Evolutionary conservation across 2,329 filamentous ascomycete genomes (phyloP).

Genomic region (Lasiodiplodia sp.): DNA sequence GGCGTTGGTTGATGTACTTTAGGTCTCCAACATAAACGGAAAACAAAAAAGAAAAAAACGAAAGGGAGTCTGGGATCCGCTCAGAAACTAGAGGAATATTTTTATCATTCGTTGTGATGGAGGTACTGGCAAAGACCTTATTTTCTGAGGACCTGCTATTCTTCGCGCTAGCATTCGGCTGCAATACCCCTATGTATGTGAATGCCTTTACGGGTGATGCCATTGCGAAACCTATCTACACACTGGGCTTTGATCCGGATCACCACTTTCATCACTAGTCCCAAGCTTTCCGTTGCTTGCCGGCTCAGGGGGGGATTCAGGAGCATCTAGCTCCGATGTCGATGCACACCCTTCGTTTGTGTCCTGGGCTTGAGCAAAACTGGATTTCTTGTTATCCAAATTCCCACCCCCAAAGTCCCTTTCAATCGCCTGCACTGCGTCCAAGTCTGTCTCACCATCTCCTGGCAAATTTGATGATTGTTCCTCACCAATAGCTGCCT

Average conservation of each 20-base stretch:
- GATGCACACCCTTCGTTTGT: neutral
- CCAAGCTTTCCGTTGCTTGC: neutral
- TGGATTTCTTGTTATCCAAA: neutral
- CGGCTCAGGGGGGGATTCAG: neutral
- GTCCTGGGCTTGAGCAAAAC: neutral
- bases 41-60: no score
- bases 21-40: no score
- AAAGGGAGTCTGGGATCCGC: no score
- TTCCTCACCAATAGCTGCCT: neutral
- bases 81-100: no score
- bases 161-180: no score
- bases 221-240: neutral
- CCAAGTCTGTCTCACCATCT: neutral
- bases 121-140: no score
- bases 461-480: neutral
- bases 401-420: neutral
- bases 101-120: no score
- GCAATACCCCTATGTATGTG: no score
- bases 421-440: neutral
- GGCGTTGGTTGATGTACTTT: no score
- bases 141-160: no score
- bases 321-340: neutral
- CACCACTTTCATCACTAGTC: neutral
- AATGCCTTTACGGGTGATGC: neutral
- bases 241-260: neutral